Conservation (phyloP, 352 stramenopile genomes). For the Phytophthora hibernalis region DNA sequence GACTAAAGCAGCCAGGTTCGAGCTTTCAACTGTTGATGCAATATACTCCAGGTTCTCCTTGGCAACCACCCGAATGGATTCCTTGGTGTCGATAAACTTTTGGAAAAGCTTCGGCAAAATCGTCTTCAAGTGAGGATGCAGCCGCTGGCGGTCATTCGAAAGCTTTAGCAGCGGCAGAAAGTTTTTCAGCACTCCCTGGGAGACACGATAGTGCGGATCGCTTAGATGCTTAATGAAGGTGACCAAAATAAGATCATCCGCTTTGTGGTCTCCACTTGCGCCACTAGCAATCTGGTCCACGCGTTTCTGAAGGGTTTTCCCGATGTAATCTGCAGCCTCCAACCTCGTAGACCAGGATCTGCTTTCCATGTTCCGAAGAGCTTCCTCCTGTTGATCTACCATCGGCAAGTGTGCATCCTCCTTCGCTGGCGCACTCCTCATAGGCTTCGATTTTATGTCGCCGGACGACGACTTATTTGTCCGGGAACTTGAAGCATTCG, state of each 20-base stretch:
- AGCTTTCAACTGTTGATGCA: conserved; percentile 52
- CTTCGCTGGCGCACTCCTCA: conserved; percentile 17
- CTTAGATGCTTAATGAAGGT: conserved; percentile 71
- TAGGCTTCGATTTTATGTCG: conserved; percentile 22
- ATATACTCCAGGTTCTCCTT: conserved; percentile 74
- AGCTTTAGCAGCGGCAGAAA: conserved; percentile 64
- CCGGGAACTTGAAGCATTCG: conserved; percentile 35
- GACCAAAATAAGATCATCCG: conserved; percentile 64
- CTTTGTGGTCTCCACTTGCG: conserved; percentile 36
- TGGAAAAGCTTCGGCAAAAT: conserved; percentile 76
- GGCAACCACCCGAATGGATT: conserved; percentile 54
- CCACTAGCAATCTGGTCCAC: conserved; percentile 15
- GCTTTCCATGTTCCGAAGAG: conserved; percentile 55
- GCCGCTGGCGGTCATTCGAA: conserved; percentile 41
- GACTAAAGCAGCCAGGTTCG: conserved; percentile 51
- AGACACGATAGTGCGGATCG: conserved; percentile 80
- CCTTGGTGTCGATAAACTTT: conserved; percentile 82
- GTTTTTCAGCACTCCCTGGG: conserved; percentile 68
- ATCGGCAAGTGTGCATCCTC: conserved; percentile 12
- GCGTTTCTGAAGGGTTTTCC: conserved; percentile 30
- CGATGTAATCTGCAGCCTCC: conserved; percentile 64
- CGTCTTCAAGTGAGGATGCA: conserved; percentile 61
- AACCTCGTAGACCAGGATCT: conserved; percentile 73
- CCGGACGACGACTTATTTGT: conserved; percentile 25
- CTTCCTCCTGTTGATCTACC: conserved; percentile 61